These are phyloP conservation scores for Dendrobium chrysotoxum DNA, from an alignment of 106 monocot genomes.

Conservation along the genomic window DNA sequence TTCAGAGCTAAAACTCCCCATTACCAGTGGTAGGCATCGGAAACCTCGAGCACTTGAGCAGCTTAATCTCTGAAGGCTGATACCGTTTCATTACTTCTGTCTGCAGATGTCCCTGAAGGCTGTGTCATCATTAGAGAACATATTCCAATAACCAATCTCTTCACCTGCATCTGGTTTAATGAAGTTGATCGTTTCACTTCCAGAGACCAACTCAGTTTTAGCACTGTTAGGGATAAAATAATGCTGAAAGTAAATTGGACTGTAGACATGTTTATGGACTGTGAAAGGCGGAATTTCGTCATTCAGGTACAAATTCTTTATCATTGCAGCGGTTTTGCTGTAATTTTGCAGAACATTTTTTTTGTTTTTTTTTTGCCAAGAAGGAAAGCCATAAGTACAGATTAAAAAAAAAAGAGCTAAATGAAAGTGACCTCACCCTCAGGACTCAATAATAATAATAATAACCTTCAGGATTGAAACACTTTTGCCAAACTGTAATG, in stretches of 20 bases:
- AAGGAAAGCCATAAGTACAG: too few relatives aligned
- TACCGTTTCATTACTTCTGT: background rate
- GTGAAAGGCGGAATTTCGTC: constrained; percentile 94
- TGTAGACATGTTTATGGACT: constrained; percentile 81
- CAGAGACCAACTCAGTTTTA: constrained; percentile 92
- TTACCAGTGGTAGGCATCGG: constrained; percentile 70
- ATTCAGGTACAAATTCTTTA: constrained; percentile 52
- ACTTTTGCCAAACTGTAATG: too few relatives aligned
- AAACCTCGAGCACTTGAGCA: background rate
- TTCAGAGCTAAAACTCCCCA: constrained; percentile 78
- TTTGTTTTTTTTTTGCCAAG: background rate
- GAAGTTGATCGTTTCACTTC: constrained; percentile 96
- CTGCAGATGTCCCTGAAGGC: constrained; percentile 94
- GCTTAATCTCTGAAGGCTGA: background rate
- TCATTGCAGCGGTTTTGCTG: background rate
- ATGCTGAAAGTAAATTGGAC: constrained; percentile 68
- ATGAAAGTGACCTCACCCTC: background rate
- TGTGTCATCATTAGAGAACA: constrained; percentile 98
- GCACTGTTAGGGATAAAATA: constrained; percentile 82
- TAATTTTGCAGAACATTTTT: background rate
- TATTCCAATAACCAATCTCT: constrained; percentile 81
- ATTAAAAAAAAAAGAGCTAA: background rate
- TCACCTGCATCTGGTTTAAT: constrained; percentile 99
- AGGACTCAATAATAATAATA: background rate
- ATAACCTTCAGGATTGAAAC: too few relatives aligned